These are phyloP conservation scores for Silybum marianum DNA, from an alignment of 129 eudicot genomes.

Conservation along the genomic window DNA sequence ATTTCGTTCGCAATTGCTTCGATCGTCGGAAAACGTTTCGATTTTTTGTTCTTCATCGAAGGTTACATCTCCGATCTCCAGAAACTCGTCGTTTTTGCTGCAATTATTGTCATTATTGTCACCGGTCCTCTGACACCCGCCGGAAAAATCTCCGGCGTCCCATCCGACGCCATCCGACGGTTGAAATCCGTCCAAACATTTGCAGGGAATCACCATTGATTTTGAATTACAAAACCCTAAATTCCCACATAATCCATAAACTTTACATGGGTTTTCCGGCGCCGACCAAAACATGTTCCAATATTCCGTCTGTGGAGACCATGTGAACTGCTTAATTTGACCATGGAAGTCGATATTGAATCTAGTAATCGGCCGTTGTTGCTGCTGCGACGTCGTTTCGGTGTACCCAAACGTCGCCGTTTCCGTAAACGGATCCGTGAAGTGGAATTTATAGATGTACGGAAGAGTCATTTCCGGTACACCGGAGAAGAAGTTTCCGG, in stretches of 20 bases:
- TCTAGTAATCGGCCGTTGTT: constrained; percentile 64
- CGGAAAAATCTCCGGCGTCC: constrained; percentile 63
- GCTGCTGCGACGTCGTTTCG: constrained; percentile 42
- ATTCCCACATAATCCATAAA: constrained; percentile 72
- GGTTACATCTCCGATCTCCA: constrained; percentile 57
- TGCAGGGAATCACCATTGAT: constrained; percentile 44
- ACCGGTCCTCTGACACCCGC: constrained; percentile 58
- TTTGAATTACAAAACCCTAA: constrained; percentile 56
- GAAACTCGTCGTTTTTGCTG: constrained; percentile 45
- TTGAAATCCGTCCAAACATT: constrained; percentile 58
- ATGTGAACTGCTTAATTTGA: constrained; percentile 66
- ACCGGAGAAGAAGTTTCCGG: constrained; percentile 60
- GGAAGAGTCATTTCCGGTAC: constrained; percentile 86
- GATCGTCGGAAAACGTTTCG: constrained; percentile 42
- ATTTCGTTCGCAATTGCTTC: constrained; percentile 52
- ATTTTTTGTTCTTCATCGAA: constrained; percentile 38
- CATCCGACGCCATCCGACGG: constrained; percentile 52
- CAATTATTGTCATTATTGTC: constrained; percentile 23
- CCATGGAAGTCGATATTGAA: constrained; percentile 59
- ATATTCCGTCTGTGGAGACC: constrained; percentile 68
- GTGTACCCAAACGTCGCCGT: constrained; percentile 79
- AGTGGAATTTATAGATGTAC: constrained; percentile 69
- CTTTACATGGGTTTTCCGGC: constrained; percentile 68
- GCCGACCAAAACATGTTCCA: constrained; percentile 90
- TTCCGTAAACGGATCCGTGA: constrained; percentile 56